Evolutionary conservation across 352 stramenopile genomes (phyloP).

Genomic region (Pythium dissimile): DNA sequence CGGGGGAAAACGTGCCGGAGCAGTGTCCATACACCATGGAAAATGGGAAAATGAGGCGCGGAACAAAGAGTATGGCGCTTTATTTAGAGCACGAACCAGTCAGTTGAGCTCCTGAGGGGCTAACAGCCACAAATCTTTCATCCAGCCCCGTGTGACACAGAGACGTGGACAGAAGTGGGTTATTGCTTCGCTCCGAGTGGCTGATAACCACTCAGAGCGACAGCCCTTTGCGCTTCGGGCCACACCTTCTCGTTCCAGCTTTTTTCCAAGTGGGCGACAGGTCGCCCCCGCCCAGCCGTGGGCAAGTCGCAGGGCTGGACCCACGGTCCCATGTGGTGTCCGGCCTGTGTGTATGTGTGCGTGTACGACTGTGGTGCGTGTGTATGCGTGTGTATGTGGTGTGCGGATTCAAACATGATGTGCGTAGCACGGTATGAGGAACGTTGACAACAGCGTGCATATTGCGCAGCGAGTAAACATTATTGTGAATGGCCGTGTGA

Average conservation of each 20-base stretch:
- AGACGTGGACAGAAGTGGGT: no score
- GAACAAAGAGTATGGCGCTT: no score
- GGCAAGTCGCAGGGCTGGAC: neutral
- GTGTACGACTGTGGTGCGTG: neutral
- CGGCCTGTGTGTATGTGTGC: neutral
- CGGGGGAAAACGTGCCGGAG: no score
- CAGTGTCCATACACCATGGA: no score
- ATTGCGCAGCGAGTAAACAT: constrained; percentile 2
- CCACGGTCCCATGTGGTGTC: neutral
- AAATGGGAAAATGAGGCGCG: no score
- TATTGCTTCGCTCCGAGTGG: no score
- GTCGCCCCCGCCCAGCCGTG: neutral
- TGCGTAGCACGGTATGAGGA: neutral
- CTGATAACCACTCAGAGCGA: no score
- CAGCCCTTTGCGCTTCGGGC: no score
- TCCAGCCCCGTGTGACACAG: no score
- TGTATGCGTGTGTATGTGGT: neutral
- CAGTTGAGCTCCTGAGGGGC: no score
- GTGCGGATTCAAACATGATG: neutral
- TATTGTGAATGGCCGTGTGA: neutral
- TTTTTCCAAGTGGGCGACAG: neutral
- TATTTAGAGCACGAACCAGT: no score
- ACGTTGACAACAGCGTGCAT: constrained; percentile 4
- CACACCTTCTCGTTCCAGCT: neutral
- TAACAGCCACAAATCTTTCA: no score